These are phyloP conservation scores for Amaranthus cruentus DNA, from an alignment of 148 eudicot genomes.

Conservation along the genomic window DNA sequence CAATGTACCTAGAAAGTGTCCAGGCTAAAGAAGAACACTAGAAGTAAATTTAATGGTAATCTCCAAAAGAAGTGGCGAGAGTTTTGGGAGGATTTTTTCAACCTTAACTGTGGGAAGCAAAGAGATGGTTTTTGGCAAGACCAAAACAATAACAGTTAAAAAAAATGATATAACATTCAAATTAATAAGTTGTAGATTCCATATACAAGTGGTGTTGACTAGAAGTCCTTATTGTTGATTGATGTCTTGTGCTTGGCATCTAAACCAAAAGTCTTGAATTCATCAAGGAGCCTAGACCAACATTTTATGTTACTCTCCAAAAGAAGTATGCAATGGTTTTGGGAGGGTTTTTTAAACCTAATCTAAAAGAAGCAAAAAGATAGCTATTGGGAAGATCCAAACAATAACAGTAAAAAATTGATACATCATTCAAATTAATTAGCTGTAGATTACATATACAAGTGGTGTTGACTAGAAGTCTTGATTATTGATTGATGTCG, in stretches of 20 bases:
- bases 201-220: background rate
- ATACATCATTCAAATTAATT: no score
- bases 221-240: background rate
- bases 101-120: background rate
- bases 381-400: background rate
- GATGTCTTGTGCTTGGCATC: background rate
- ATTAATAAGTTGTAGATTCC: background rate
- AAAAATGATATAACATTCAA: no score
- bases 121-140: background rate
- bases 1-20: no score
- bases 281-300: background rate
- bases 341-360: background rate
- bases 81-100: background rate
- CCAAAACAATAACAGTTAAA: background rate
- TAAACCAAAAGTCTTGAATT: background rate
- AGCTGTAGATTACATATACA: background rate
- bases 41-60: no score
- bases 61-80: background rate
- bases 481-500: background rate
- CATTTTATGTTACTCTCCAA: background rate
- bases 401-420: background rate
- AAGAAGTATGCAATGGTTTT: background rate
- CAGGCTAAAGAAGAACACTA: no score
- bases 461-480: background rate
- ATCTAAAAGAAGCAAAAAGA: background rate